Base-by-base conservation (phyloP, 75 land plant species). In the Cupressus sempervirens region DNA sequence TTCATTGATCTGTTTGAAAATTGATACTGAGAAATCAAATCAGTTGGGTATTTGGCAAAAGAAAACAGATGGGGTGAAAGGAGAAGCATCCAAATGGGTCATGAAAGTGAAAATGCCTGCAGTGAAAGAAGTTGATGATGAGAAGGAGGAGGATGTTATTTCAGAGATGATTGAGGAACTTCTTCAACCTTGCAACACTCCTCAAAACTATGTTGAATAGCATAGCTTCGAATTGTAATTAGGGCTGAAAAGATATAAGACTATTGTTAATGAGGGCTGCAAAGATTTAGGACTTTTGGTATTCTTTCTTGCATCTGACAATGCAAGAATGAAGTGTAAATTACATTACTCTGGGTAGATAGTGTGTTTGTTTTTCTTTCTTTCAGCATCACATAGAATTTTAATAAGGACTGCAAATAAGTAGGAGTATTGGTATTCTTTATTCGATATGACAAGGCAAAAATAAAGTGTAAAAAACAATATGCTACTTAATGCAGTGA, bases 161-260 rank as follows among this genome's bases (percentile, higher is more conserved):
- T 54, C 81, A 9, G 41, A 84, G 85, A 84, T 84, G 85, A 84
- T 84, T 20, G 85, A 84, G 80, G 85, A 84, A 77, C 82, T 84
- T 9, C 85, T 84, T 40, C 70, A 68, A 41, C 43, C 73, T 26
- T 41, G 48, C n/a, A 80, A 80, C 82, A 10, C 46, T 9, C 14
- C 82, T 45, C n/a, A 26, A 65, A 20, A 65, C 68, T 23, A 65
- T 26, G 8, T 4, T 2, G n/a, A n/a, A 65, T 14, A 65, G 68
- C 29, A 65, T 65, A 65, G 13, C 53, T 12, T 50, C 3, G 53
- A 2, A 50, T 12, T 50, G 12, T 13, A 50, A 50, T 50, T 50
- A 50, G 53, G 15, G 53, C 15, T 50, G 15, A 14, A 50, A 18
- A 20, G 23, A 0, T 20, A 4, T 56, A 20, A 4, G 23, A 56